Evolutionary conservation across 352 stramenopile species (phyloP).

Genomic region (Pythium apleroticum): DNA sequence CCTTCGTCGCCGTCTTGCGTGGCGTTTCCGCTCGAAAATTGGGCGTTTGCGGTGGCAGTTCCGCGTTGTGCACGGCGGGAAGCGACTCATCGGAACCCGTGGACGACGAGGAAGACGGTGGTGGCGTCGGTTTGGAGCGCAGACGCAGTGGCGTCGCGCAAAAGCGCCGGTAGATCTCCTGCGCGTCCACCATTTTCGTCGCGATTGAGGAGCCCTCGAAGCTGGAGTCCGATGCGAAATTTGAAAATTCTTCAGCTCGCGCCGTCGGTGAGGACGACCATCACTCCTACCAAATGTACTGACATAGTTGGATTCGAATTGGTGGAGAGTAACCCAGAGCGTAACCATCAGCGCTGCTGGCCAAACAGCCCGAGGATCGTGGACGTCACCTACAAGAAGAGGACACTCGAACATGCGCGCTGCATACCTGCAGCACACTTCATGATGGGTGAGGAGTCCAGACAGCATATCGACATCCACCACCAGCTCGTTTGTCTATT

Average conservation of each 20-base stretch:
- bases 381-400: no score
- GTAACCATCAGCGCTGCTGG: background rate
- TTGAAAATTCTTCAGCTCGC: conserved; percentile 18
- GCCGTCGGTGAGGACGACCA: background rate
- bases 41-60: background rate
- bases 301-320: background rate
- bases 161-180: conserved; percentile 29
- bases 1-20: background rate
- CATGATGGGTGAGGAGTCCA: no score
- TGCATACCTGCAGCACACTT: no score
- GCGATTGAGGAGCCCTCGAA: background rate
- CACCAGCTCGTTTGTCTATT: background rate
- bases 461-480: background rate
- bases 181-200: conserved; percentile 22
- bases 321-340: background rate
- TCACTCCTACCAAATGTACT: conserved; percentile 1
- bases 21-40: background rate
- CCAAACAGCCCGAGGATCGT: no score
- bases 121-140: conserved; percentile 6
- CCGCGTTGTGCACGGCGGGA: background rate
- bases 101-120: conserved; percentile 1
- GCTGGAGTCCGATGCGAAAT: conserved; percentile 11
- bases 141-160: conserved; percentile 24
- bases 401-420: no score
- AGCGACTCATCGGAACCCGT: conserved; percentile 2